Conservation (phyloP, 495 filamentous ascomycete genomes). For the Neurospora sp. region DNA sequence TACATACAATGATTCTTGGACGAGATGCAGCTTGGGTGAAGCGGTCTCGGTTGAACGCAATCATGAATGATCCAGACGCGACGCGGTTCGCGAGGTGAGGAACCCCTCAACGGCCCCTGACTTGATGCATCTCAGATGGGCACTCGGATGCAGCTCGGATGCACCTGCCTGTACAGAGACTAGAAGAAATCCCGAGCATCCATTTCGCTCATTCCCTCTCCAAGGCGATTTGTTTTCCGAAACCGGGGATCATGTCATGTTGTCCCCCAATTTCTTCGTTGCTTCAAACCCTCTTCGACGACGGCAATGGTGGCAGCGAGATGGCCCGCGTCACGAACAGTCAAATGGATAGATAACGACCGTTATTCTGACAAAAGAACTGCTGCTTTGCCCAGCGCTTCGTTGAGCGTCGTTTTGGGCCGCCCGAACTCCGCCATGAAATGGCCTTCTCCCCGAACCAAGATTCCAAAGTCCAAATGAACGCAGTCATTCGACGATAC, state of each 20-base stretch:
- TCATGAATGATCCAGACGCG: neutral
- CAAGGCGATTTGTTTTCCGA: too few relatives aligned
- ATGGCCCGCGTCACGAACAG: neutral
- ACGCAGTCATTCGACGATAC: neutral
- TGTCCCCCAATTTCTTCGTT: neutral
- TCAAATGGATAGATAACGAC: neutral
- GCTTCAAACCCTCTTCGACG: neutral
- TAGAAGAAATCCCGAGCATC: neutral
- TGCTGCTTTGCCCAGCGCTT: neutral
- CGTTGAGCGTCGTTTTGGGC: neutral
- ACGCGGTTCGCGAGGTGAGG: neutral
- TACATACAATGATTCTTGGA: neutral
- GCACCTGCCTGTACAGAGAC: neutral
- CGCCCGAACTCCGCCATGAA: neutral
- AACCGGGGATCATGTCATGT: neutral
- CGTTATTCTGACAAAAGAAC: neutral
- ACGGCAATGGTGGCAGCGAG: neutral
- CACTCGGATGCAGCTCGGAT: neutral
- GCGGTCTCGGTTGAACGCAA: neutral
- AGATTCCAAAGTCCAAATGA: neutral
- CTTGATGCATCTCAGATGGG: neutral
- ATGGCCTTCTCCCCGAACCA: neutral
- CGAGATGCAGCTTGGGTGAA: neutral
- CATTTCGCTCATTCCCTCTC: neutral
- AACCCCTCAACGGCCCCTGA: neutral